Base-by-base conservation (phyloP, 192 early-diverging fungal genomes). In the Coemansia sp. region DNA sequence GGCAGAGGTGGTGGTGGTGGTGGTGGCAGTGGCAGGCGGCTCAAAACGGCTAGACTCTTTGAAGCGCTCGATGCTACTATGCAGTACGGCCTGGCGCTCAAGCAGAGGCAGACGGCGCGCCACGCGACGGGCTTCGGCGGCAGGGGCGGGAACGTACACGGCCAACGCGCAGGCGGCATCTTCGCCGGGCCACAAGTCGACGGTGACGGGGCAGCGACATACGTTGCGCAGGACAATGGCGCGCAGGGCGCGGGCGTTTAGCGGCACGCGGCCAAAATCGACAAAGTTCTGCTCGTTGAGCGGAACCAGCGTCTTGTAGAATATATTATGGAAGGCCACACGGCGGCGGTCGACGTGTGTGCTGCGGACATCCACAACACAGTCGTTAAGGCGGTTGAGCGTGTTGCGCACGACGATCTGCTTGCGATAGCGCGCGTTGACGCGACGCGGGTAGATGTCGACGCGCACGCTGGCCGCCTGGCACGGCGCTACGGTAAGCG, bases 401-500 rank as follows among this genome's bases (percentile, higher is more conserved):
- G 88, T 73, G 70, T 98, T 98, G 49, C 93, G 90, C 19, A 98
- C 85, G 0, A 94, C 95, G 1, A 98, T 86, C 78, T 98, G 92
- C 67, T 98, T 98, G 51, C 93, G 87, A 70, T 98, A 98, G 32
- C 96, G 94, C 4, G 94, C 91, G 61, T 98, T 98, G n/a, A 96
- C 89, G 71, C 96, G 96, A 14, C 97, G 90, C 3, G 97, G 97
- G 68, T 95, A 97, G 32, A 97, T 92, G 72, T 98, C 94, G 8
- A 98, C 81, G 64, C 94, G 94, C 21, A 94, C 82, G 38, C 91
- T 86, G 16, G 86, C 84, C 21, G 88, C 85, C 51, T 89, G 85
- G 55, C 86, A 85, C 51, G 97, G 90, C 26, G 91, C 89, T 18
- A 81, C 71, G 54, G 68, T 61, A 27, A 97, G 90, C 3, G 75